Evolutionary conservation across 73 alveolate genomes (phyloP).

Genomic region (Tetrahymena borealis): DNA sequence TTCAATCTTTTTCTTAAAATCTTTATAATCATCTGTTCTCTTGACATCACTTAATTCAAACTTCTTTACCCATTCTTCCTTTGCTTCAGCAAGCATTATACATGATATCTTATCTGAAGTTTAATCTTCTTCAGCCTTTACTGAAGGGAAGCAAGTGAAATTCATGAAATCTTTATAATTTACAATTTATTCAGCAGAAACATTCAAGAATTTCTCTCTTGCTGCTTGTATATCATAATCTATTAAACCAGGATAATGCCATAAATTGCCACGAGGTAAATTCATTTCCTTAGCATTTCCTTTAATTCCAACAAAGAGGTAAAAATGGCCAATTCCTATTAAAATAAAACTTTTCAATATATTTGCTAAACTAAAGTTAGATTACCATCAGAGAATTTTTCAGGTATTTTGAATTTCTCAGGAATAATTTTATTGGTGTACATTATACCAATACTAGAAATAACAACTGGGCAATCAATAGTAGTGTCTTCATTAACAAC

Average conservation of each 20-base stretch:
- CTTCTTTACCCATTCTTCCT: background rate
- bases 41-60: background rate
- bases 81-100: background rate
- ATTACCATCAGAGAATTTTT: background rate
- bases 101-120: background rate
- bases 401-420: background rate
- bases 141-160: background rate
- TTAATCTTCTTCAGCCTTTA: background rate
- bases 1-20: background rate
- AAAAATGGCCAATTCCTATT: background rate
- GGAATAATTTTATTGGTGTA: background rate
- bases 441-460: background rate
- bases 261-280: background rate
- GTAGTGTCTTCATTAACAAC: background rate
- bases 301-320: conserved; percentile 10
- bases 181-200: background rate
- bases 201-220: background rate
- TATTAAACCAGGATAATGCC: background rate
- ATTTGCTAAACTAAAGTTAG: background rate
- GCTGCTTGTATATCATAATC: background rate
- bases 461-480: background rate
- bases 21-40: conserved; percentile 4
- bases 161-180: background rate
- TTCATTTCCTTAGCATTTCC: conserved; percentile 2
- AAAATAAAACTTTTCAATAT: background rate